Evolutionary conservation across 148 eudicot genomes (phyloP).

Genomic region (Heliamphora exappendiculata): DNA sequence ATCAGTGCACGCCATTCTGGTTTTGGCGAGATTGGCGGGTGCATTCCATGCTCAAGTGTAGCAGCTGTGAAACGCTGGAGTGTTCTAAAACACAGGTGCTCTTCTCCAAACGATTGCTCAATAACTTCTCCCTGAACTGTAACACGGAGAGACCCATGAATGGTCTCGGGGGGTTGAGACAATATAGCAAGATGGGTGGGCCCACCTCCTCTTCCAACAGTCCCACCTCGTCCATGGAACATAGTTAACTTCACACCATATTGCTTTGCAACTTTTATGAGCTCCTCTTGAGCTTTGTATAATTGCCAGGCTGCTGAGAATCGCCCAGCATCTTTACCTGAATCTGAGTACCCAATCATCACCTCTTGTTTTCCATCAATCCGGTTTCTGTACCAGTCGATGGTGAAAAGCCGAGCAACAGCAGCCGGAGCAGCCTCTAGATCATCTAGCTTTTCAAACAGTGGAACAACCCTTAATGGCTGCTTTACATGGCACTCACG

Average conservation of each 20-base stretch:
- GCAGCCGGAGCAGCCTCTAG: slow-evolving; percentile 95
- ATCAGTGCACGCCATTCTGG: slow-evolving; percentile 94
- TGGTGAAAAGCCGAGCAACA: slow-evolving; percentile 76
- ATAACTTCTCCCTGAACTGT: slow-evolving; percentile 98
- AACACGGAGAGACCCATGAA: slow-evolving; percentile 88
- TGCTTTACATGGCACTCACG: slow-evolving; percentile 83
- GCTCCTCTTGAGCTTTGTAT: slow-evolving; percentile 97
- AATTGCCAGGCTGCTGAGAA: slow-evolving; percentile 95
- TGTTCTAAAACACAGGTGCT: slow-evolving; percentile 93
- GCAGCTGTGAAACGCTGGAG: slow-evolving; percentile 94
- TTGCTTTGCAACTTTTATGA: slow-evolving; percentile 77
- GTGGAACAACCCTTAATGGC: slow-evolving; percentile 87
- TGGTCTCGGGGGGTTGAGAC: slow-evolving; percentile 95
- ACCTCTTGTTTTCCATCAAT: slow-evolving; percentile 95
- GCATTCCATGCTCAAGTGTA: slow-evolving; percentile 98
- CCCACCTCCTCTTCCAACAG: slow-evolving; percentile 98
- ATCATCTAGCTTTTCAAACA: slow-evolving; percentile 90
- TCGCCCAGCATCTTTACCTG: slow-evolving; percentile 95
- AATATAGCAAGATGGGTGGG: slow-evolving; percentile 97
- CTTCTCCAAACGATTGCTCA: slow-evolving; percentile 95
- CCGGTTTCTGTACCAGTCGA: slow-evolving; percentile 75
- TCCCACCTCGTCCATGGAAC: slow-evolving; percentile 99
- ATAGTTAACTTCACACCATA: slow-evolving; percentile 81
- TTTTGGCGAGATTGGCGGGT: slow-evolving; percentile 81
- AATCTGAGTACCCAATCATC: slow-evolving; percentile 96